A percentile compares a stretch with the other conserved stretches of the same genome.
Conservation (phyloP, 768 basidiomycete genomes). For the Boletus rubroflammeus region DNA sequence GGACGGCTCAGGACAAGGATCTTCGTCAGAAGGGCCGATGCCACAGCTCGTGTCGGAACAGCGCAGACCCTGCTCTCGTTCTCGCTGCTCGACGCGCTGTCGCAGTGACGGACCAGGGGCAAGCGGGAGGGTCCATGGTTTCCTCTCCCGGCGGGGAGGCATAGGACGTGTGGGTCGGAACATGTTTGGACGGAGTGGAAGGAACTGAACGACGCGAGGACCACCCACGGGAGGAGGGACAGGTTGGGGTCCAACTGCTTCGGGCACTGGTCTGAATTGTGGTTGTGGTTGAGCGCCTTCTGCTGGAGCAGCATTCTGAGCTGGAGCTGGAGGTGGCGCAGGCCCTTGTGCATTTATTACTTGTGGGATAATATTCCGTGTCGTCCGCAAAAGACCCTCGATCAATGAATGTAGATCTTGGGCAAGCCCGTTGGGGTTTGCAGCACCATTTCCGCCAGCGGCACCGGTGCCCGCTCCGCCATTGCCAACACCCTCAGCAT, state of each 20-base stretch:
- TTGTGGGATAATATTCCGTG: conserved; percentile 25
- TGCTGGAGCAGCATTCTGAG: background rate
- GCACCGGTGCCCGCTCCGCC: conserved; percentile 1
- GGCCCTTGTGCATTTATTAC: conserved; percentile 15
- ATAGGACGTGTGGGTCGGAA: conserved; percentile 23
- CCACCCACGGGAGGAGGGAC: background rate
- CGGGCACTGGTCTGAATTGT: conserved; percentile 6
- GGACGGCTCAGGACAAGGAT: conserved; percentile 42
- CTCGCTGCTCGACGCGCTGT: conserved; percentile 67
- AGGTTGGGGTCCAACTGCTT: conserved; percentile 6
- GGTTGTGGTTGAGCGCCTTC: conserved; percentile 6
- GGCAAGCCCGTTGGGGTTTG: conserved; percentile 17
- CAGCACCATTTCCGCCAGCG: conserved; percentile 17
- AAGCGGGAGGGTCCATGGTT: conserved; percentile 56
- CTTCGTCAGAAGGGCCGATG: conserved; percentile 71
- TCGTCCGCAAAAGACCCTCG: conserved; percentile 26
- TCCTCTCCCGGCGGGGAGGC: conserved; percentile 36
- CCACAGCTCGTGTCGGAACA: conserved; percentile 74
- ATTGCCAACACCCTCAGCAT: background rate
- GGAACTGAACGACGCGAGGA: conserved; percentile 14
- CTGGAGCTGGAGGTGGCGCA: background rate
- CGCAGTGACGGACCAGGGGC: conserved; percentile 69
- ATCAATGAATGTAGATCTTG: conserved; percentile 27
- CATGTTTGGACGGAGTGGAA: conserved; percentile 20
- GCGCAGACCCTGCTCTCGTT: conserved; percentile 67